Evolutionary conservation across 805 yeast genomes (phyloP).

Genomic region (Wickerhamomyces canadensis): DNA sequence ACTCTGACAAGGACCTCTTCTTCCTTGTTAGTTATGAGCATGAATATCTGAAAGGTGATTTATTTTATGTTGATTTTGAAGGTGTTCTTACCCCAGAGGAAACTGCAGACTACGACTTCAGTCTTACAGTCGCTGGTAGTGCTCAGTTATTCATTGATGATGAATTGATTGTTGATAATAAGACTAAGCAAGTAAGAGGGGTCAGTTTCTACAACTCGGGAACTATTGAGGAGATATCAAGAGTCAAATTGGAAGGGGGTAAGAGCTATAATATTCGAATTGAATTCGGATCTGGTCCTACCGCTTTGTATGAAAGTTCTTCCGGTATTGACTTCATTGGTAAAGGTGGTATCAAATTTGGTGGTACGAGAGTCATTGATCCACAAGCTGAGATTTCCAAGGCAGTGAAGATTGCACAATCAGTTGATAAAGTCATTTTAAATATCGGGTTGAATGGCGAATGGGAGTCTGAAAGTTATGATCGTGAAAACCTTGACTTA

Average conservation of each 20-base stretch:
- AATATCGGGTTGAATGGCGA: slow-evolving; percentile 47
- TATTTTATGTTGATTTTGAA: slow-evolving; percentile 36
- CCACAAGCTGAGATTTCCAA: slow-evolving; percentile 25
- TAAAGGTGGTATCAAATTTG: slow-evolving; percentile 31
- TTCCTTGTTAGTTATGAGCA: slow-evolving; percentile 11
- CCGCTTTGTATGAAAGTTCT: slow-evolving; percentile 16
- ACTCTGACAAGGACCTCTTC: too few relatives aligned
- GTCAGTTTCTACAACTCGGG: slow-evolving; percentile 45
- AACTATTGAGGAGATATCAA: slow-evolving; percentile 37
- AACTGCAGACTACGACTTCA: slow-evolving; percentile 40
- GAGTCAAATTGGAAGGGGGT: slow-evolving; percentile 33
- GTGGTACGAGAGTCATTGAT: slow-evolving; percentile 20
- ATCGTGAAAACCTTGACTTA: slow-evolving; percentile 43
- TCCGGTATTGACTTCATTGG: slow-evolving; percentile 14
- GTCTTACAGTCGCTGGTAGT: slow-evolving; percentile 43
- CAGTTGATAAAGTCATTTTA: slow-evolving; percentile 47
- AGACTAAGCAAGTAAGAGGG: slow-evolving; percentile 40
- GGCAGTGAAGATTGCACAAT: slow-evolving; percentile 42
- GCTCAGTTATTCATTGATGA: slow-evolving; percentile 46
- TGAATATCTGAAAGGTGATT: slow-evolving; percentile 9
- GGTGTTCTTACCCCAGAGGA: slow-evolving; percentile 37
- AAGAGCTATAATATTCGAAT: slow-evolving; percentile 34
- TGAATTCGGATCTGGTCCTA: slow-evolving; percentile 40
- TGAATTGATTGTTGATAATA: slow-evolving; percentile 43
- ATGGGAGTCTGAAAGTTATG: slow-evolving; percentile 59